Evolutionary conservation across 306 rosid genomes (phyloP), one percentile per base, ranked within the genome.

Genomic region (Prunus mira): DNA sequence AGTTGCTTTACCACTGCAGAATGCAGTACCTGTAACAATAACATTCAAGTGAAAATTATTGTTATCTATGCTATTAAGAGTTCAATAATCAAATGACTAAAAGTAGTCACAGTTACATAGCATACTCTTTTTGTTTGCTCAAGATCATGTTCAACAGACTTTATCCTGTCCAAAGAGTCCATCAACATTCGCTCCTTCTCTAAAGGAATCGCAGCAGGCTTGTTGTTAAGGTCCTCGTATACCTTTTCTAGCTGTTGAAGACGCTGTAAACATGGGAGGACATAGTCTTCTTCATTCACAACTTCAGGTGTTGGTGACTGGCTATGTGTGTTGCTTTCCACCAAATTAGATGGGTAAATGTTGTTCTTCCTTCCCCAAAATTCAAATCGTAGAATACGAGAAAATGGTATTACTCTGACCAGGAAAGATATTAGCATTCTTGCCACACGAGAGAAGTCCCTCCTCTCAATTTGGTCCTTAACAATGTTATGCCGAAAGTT

Each of bases 51-150:
- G 49, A 69, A 78, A 65, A 9, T 17, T 24, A 80, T 79, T 7
- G 12, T 55, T 69, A 65, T 63, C 60, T 58, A 34, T 38, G 54
- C 50, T 66, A 77, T 60, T 68, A 67, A 55, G 24, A 69, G 69
- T 56, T 58, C 8, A 68, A 34, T 9, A 58, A 58, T 43, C 67
- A 65, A 46, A 67, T 72, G 13, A 78, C 67, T 19, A 61, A 63
- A 47, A 19, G 38, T 61, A 55, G 63, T 69, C 50, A 71, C 56
- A 12, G 52, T 47, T 38, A 51, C 73, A 79, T 80, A 54, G 65
- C 91, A 55, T 91, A 95, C 99, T 83, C 88, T 83, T 87, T 95
- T 95, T 32, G 99, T 95, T 86, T 83, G 90, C 78, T 95, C 97
- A 19, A 95, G 91, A 81, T 95, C 99, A 63, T 86, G 80, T 83